phyloP scores from a whole-genome alignment of 2,329 filamentous ascomycete species.

The Penicillium sp. region DNA sequence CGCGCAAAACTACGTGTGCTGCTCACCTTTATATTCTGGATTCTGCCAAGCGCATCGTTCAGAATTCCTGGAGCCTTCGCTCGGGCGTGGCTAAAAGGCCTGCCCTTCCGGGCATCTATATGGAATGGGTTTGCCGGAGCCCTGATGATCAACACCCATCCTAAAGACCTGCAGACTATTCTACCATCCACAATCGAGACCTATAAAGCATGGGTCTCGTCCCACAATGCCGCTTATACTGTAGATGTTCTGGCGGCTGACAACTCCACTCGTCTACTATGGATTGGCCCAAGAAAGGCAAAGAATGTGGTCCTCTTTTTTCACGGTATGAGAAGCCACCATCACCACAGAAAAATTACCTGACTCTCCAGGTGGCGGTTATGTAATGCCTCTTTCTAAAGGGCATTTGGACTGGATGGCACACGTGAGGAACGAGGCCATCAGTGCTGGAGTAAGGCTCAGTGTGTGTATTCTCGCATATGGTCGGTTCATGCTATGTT shows the following conservation, averaged over 20 bases:
- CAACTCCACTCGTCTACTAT: conserved; percentile 19
- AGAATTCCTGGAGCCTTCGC: conserved; percentile 14
- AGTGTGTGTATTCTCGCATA: conserved; percentile 22
- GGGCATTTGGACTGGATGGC: conserved; percentile 28
- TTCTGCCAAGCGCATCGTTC: conserved; percentile 11
- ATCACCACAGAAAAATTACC: too few species aligned
- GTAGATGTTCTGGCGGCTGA: conserved; percentile 11
- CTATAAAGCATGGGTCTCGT: conserved; percentile 19
- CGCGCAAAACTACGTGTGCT: background rate
- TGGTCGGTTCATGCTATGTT: conserved; percentile 4
- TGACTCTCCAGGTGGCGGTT: conserved; percentile 14
- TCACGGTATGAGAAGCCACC: conserved; percentile 17
- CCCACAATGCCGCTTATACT: background rate
- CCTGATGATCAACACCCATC: conserved; percentile 17
- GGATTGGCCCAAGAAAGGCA: conserved; percentile 16
- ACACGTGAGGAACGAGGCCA: conserved; percentile 15
- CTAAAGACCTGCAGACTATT: conserved; percentile 19
- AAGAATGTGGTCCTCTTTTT: conserved; percentile 26
- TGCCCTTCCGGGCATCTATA: conserved; percentile 9
- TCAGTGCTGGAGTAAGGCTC: conserved; percentile 11
- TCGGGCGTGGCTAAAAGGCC: conserved; percentile 14
- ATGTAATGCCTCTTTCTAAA: conserved; percentile 27
- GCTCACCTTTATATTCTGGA: background rate
- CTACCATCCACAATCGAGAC: conserved; percentile 23
- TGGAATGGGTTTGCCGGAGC: conserved; percentile 18